Evolutionary conservation across 495 filamentous ascomycete species (phyloP), one percentile per base, ranked within the genome.

Genomic region (Xylaria curta): DNA sequence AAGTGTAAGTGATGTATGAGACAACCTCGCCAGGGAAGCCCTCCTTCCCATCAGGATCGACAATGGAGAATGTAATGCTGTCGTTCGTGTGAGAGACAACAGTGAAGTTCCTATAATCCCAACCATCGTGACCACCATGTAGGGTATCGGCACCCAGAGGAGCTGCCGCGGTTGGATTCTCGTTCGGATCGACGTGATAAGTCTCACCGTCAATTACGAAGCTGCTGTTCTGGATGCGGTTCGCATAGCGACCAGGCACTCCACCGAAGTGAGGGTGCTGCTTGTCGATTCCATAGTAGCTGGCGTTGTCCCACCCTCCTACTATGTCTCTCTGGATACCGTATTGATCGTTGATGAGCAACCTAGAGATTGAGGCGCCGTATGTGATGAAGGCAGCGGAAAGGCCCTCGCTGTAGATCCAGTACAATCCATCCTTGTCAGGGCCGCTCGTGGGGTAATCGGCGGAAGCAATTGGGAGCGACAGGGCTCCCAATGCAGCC

Each of bases 191-290:
- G 54, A 93, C 82, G 70, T 94, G 86, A 75, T 91, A 95, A 0
- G 79, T 84, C 17, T 73, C 74, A 28, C 88, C 91, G 63, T 93
- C 91, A 70, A 95, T 87, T 70, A 85, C 85, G 76, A 96, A 97
- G 10, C 89, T 92, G 72, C 89, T 90, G 80, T 96, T 96, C 85
- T 91, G 93, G 82, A 96, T 97, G 42, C 92, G 90, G 81, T 97
- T 95, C 53, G 92, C 93, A 76, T 95, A 95, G 21, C 93, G 91
- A 46, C 93, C 93, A 6, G 90, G 91, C n/a, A 93, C 87, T 8
- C 90, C 85, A 53, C 93, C 92, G 70, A 93, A 91, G 84, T 91
- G 93, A 61, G 92, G 92, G 81, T 93, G 92, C 64, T 88, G 85
- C 47, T 79, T 81, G 74, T 95, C 92, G 44, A 88, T 81, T 9